Conservation (phyloP, 306 rosid species). For the Cucurbita ficifolia region DNA sequence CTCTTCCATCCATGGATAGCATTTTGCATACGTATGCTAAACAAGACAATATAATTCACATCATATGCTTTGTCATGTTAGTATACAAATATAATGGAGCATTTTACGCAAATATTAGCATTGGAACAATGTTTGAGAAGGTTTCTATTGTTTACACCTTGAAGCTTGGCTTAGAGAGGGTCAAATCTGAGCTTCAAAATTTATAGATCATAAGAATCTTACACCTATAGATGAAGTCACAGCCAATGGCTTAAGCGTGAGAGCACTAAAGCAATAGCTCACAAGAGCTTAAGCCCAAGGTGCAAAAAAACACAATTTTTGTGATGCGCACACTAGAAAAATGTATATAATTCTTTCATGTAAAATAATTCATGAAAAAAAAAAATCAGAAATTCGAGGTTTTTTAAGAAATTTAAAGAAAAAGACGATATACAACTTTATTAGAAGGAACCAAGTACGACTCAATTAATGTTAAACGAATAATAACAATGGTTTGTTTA, state of each 20-base stretch:
- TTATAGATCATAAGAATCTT: neutral
- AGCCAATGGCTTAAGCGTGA: neutral
- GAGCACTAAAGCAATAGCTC: neutral
- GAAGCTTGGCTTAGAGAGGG: neutral
- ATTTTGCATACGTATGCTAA: slow-evolving; percentile 76
- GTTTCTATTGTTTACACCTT: neutral
- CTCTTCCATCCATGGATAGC: slow-evolving; percentile 76
- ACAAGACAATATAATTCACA: slow-evolving; percentile 5
- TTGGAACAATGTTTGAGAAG: neutral
- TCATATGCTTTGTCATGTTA: slow-evolving; percentile 3
- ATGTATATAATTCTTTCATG: neutral
- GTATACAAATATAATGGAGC: neutral
- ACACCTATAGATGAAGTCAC: neutral
- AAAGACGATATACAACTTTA: neutral
- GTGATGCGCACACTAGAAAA: neutral
- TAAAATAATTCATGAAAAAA: neutral
- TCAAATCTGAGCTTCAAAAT: neutral
- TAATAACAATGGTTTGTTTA: neutral
- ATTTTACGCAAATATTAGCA: neutral
- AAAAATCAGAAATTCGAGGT: neutral
- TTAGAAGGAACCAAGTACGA: neutral
- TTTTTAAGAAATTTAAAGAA: neutral
- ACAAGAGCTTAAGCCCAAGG: neutral
- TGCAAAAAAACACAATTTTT: neutral
- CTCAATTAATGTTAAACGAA: neutral